Evolutionary conservation across 1,284 basidiomycete genomes (phyloP), one percentile per base, ranked within the genome.

Genomic region (Sanguinoderma infundibulare): DNA sequence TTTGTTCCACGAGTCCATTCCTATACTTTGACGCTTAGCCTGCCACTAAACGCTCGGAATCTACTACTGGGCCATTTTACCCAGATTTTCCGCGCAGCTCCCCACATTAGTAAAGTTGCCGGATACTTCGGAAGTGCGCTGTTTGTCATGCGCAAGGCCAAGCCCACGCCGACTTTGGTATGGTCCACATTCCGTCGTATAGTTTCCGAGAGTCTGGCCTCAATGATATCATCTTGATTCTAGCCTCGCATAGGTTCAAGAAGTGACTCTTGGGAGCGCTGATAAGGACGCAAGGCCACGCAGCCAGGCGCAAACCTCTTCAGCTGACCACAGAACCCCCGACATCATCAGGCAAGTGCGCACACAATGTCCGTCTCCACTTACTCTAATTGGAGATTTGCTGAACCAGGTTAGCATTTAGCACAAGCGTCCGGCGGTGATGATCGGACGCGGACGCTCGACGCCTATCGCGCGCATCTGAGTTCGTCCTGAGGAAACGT

Each of bases 381-480:
- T 28, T 49, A 22, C 53, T 55, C 22, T 8, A 53, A 51, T 46
- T 32, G 36, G 59, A 28, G 38, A 49, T 39, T 35, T 15, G 20
- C 30, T 36, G 47, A 36, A 39, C 59, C 58, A 40, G 46, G 36
- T 8, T 50, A 51, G 49, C 49, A 32, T 51, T 26, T 38, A 47
- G 28, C 49, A 59, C 35, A 51, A 51, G 34, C 34, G 30, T 51
- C 26, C 40, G 55, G 55, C 24, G 57, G 47, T 30, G 22, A 15
- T 36, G 61, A 66, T 66, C 64, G 62, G 64, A 58, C 61, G 59
- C 64, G 62, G 64, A 58, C 61, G 59, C 64, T 54, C 34, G 47
- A 57, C 53, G 57, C 64, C 64, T 60, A 66, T 66, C 64, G 61
- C 55, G 61, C 58, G 50, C 60, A 66, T 66, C 62, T 57, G 56